Conservation (phyloP, 2,329 filamentous ascomycete genomes). For the Fusarium sp. region DNA sequence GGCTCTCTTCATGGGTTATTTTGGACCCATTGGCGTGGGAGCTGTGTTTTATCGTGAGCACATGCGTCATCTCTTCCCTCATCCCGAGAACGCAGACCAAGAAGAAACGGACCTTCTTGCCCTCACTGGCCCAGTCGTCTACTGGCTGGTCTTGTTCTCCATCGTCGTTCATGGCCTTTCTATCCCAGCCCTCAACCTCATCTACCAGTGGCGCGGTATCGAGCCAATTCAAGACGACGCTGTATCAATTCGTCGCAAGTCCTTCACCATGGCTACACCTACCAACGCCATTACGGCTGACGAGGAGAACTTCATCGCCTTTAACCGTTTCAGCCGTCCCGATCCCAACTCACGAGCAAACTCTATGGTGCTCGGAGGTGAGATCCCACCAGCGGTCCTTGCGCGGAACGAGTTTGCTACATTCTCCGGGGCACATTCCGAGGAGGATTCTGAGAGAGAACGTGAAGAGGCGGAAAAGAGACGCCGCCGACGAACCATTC, state of each 20-base stretch:
- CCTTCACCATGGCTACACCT: slow-evolving; percentile 49
- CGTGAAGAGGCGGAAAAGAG: slow-evolving; percentile 18
- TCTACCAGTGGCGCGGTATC: slow-evolving; percentile 45
- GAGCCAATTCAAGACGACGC: slow-evolving; percentile 57
- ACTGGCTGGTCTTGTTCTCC: slow-evolving; percentile 53
- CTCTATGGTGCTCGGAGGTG: neutral
- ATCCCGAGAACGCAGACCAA: slow-evolving; percentile 49
- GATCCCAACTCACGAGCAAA: neutral
- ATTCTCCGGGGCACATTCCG: slow-evolving; percentile 18
- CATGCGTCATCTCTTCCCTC: slow-evolving; percentile 55
- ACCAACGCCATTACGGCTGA: slow-evolving; percentile 55
- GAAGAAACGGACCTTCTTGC: slow-evolving; percentile 47
- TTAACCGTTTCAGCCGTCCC: slow-evolving; percentile 61
- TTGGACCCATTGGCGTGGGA: slow-evolving; percentile 81
- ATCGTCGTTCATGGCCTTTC: slow-evolving; percentile 53
- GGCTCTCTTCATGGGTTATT: slow-evolving; percentile 72
- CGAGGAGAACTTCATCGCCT: slow-evolving; percentile 55
- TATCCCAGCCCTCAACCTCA: slow-evolving; percentile 51
- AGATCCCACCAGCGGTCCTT: neutral
- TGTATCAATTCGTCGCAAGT: slow-evolving; percentile 53
- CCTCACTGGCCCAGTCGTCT: slow-evolving; percentile 54
- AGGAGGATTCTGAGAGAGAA: slow-evolving; percentile 10
- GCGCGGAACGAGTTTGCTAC: slow-evolving; percentile 24
- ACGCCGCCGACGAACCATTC: slow-evolving; percentile 9
- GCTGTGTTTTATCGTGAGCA: slow-evolving; percentile 78